Evolutionary conservation across 768 basidiomycete genomes (phyloP).

Genomic region (Tulasnella sp.): DNA sequence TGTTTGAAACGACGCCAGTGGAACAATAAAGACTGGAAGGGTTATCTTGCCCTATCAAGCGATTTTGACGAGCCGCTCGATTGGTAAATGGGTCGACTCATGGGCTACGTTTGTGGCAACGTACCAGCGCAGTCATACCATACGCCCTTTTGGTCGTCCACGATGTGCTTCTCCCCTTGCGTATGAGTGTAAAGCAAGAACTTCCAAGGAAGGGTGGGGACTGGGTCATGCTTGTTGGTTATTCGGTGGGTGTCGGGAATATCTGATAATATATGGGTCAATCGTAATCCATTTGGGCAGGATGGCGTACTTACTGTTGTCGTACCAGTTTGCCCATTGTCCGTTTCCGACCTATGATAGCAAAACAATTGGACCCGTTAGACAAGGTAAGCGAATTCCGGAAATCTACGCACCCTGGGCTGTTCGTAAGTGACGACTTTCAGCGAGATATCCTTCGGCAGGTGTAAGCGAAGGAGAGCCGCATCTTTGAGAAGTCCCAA

Average conservation of each 20-base stretch:
- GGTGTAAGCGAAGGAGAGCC: conserved; percentile 30
- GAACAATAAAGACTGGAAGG: background rate
- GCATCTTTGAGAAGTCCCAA: conserved; percentile 24
- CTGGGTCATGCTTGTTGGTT: conserved; percentile 34
- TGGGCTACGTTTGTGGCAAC: too few relatives aligned
- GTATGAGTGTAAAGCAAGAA: conserved; percentile 35
- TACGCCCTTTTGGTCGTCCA: background rate
- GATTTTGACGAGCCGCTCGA: too few relatives aligned
- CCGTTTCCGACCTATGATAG: conserved; percentile 30
- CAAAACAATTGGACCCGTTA: too few relatives aligned
- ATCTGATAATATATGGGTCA: background rate
- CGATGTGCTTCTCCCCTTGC: conserved; percentile 37
- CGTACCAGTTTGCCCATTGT: conserved; percentile 33
- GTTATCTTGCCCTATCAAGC: conserved; percentile 12
- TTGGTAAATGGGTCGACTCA: too few relatives aligned
- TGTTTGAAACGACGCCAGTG: background rate
- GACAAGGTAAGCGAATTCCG: too few relatives aligned
- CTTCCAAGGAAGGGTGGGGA: conserved; percentile 32
- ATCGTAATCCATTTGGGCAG: background rate
- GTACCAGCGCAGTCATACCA: conserved; percentile 5
- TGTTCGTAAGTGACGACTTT: conserved; percentile 33
- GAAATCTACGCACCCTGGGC: conserved; percentile 24
- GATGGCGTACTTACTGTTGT: background rate
- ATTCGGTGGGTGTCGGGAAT: conserved; percentile 25
- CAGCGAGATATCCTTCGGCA: conserved; percentile 28